These are phyloP conservation scores for Penicillium riverlandense DNA, from an alignment of 495 filamentous ascomycete genomes.

Conservation along the genomic window DNA sequence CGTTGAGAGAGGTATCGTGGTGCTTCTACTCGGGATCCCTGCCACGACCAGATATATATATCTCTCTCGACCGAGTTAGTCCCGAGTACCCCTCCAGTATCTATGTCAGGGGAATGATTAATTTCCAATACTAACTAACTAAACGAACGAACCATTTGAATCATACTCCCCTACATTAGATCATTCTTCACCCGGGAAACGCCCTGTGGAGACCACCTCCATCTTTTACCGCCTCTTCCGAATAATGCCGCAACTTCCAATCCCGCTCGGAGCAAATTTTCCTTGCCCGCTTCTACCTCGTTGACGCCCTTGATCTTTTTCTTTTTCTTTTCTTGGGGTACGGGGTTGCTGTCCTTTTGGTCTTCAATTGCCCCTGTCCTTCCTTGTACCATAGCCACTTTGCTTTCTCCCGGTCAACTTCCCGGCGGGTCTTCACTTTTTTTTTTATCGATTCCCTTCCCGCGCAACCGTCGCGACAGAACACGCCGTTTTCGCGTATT, in stretches of 20 bases:
- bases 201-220: too few species aligned
- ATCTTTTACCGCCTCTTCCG: slow-evolving; percentile 31
- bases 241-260: too few species aligned
- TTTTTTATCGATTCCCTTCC: slow-evolving; percentile 7
- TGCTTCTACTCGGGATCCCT: too few species aligned
- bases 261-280: slow-evolving; percentile 34
- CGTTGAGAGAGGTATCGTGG: too few species aligned
- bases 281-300: slow-evolving; percentile 13
- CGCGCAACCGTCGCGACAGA: slow-evolving; percentile 12
- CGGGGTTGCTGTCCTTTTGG: slow-evolving; percentile 28
- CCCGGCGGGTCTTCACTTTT: slow-evolving; percentile 11
- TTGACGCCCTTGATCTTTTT: slow-evolving; percentile 18
- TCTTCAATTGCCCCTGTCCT: slow-evolving; percentile 35
- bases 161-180: too few species aligned
- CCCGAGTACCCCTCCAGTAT: too few species aligned
- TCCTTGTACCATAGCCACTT: slow-evolving; percentile 28
- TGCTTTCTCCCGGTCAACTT: slow-evolving; percentile 14
- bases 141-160: too few species aligned
- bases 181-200: too few species aligned
- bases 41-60: too few species aligned
- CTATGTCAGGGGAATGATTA: too few species aligned
- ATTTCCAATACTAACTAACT: too few species aligned
- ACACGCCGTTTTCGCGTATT: slow-evolving; percentile 5
- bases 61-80: too few species aligned
- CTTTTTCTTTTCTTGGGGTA: slow-evolving; percentile 25